Evolutionary conservation across 495 filamentous ascomycete species (phyloP), one percentile per base, ranked within the genome.

Genomic region (Aspergillus carlsbadensis): DNA sequence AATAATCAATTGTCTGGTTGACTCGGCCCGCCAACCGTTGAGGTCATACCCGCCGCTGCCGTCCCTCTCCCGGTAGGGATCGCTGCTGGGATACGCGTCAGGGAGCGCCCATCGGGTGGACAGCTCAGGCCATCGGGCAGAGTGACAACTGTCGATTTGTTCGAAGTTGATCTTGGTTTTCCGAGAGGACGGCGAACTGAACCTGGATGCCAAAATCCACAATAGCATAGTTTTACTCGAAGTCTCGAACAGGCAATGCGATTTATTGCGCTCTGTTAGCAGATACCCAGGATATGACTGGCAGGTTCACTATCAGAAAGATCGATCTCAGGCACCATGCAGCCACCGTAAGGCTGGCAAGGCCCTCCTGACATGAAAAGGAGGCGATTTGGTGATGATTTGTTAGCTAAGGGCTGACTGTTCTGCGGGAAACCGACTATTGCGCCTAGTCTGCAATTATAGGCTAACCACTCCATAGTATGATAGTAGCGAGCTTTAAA

Each of bases 1-100:
- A 10, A 10, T 3, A 8, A 29, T 29, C 26, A 29, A 29, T 29
- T 37, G 10, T 26, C n/a, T 52, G 44, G 48, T 37, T 37, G 46
- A 57, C 20, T 57, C 24, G 39, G 26, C 34, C 26, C 47, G 40
- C 35, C 43, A n/a, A 40, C 33, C 33, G 18, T n/a, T 53, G 56
- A 53, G 40, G 47, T 58, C 56, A 58, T 51, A 42, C 20, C 31
- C 33, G 34, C 53, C 15, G 35, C 35, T 26, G 22, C 18, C 11
- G n/a, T 35, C n/a, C 41, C 37, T 47, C 18, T 37, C 56, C 31
- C 21, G 52, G 54, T 40, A 61, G 58, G 20, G 58, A 64, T 64
- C 61, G 61, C 57, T 58, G 49, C 24, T 37, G 40, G 51, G 34
- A 46, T 61, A 58, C 57, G 62, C 62, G 62, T 64, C 58, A 37